Evolutionary conservation across 495 filamentous ascomycete genomes (phyloP).

Genomic region (Cladorrhinum samala): DNA sequence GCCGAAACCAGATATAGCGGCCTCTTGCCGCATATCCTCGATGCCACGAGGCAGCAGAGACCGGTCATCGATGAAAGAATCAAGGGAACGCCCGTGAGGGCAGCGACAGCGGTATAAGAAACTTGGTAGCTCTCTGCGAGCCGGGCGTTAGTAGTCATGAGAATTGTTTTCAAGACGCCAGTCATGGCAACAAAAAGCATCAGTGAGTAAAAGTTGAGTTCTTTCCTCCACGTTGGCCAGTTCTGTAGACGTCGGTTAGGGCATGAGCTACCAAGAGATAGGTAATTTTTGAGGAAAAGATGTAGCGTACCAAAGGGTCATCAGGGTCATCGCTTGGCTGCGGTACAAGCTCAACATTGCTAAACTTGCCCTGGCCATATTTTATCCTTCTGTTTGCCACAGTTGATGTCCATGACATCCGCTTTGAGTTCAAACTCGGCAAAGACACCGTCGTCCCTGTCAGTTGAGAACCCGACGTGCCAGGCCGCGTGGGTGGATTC

Average conservation of each 20-base stretch:
- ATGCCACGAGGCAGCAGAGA: slow-evolving; percentile 31
- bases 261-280: too few relatives aligned
- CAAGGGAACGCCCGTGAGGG: slow-evolving; percentile 44
- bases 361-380: slow-evolving; percentile 39
- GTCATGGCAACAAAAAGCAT: slow-evolving; percentile 36
- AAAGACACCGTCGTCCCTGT: slow-evolving; percentile 10
- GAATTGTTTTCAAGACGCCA: slow-evolving; percentile 44
- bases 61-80: slow-evolving; percentile 42
- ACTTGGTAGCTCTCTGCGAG: slow-evolving; percentile 34
- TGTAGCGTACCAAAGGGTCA: slow-evolving; percentile 40
- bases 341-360: slow-evolving; percentile 41
- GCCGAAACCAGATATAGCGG: slow-evolving; percentile 39
- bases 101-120: slow-evolving; percentile 38
- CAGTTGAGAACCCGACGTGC: slow-evolving; percentile 20
- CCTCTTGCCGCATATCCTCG: slow-evolving; percentile 42
- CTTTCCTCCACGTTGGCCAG: slow-evolving; percentile 46
- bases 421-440: slow-evolving; percentile 28
- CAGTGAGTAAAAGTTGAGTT: slow-evolving; percentile 38
- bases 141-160: slow-evolving; percentile 40
- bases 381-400: slow-evolving; percentile 36
- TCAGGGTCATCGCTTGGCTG: slow-evolving; percentile 43
- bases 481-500: slow-evolving; percentile 24
- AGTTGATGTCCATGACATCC: slow-evolving; percentile 31
- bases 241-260: too few relatives aligned
- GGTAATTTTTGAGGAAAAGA: neutral